Base-by-base conservation (phyloP, 257 asterid genomes). In the Avicennia marina region DNA sequence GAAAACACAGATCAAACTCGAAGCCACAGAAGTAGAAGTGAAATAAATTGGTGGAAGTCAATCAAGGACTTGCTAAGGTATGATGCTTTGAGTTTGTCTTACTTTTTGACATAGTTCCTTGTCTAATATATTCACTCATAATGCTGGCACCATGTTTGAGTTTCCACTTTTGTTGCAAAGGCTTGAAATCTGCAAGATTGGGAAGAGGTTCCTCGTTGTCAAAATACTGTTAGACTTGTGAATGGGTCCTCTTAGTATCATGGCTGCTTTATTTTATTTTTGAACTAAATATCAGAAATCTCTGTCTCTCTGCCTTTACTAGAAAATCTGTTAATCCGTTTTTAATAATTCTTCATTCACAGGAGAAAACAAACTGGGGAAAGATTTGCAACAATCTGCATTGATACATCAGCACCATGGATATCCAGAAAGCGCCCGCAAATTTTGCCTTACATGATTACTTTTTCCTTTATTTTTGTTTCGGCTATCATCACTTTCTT, bases 311-410 rank as follows among this genome's bases (percentile, higher is more conserved):
- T n/a, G n/a, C n/a, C n/a, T n/a, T 39, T 39, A 39, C 15, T n/a
- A 5, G 6, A 29, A 21, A 47, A 6, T 19, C 3, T 16, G 6
- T 7, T 4, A 47, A 2, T 18, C 25, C 8, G 53, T 47, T 19
- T 4, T 18, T 13, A 47, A 31, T 6, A 34, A 40, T 72, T 61
- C 46, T 36, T 40, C 27, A 55, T 67, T 72, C 64, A 47, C 38
- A 87, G 98, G 84, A 73, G 75, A 64, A 77, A 69, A 56, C 77
- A 70, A 71, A 59, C 83, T 41, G 88, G 90, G 18, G 79, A 75
- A 73, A 73, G 75, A 76, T 90, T 90, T 73, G 98, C 96, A 58
- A 87, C 98, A 39, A 67, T 87, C 52, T 57, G 86, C 67, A 33
- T 58, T 2, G 75, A 60, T 47, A 56, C 84, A 31, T 56, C 89